Evolutionary conservation across 805 yeast species (phyloP).

Genomic region (Wickerhamomyces bovis): DNA sequence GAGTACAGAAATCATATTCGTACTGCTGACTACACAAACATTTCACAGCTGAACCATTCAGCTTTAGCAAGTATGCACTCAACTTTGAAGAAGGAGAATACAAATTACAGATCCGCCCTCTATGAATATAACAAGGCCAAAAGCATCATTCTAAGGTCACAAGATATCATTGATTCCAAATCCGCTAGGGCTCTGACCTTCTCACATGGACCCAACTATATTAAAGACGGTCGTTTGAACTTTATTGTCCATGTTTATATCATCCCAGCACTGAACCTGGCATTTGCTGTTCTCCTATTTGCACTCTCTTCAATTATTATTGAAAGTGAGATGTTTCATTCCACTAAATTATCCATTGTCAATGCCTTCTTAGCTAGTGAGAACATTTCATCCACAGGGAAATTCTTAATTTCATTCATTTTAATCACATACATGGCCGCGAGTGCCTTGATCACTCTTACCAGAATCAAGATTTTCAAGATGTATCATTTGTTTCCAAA

Average conservation of each 20-base stretch:
- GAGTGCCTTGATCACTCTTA: constrained; percentile 59
- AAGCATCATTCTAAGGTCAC: constrained; percentile 42
- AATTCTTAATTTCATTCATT: constrained; percentile 34
- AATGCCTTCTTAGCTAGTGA: constrained; percentile 38
- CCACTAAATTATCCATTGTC: constrained; percentile 57
- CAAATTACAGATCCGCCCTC: constrained; percentile 47
- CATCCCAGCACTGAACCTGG: constrained; percentile 41
- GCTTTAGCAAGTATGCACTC: constrained; percentile 47
- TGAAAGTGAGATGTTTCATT: constrained; percentile 73
- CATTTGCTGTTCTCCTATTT: constrained; percentile 37
- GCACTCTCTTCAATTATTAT: constrained; percentile 46
- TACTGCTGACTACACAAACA: constrained; percentile 18
- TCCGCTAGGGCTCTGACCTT: constrained; percentile 25
- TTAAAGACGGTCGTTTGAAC: constrained; percentile 36
- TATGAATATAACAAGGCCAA: constrained; percentile 51
- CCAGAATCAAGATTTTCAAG: constrained; percentile 65
- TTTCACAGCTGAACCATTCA: constrained; percentile 26
- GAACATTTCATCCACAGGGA: constrained; percentile 21
- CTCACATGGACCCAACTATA: constrained; percentile 22
- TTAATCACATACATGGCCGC: constrained; percentile 62
- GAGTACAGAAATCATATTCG: constrained; percentile 21
- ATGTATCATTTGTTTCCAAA: constrained; percentile 69
- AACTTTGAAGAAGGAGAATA: constrained; percentile 44
- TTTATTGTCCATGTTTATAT: constrained; percentile 36
- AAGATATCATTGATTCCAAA: constrained; percentile 49